phyloP scores from a whole-genome alignment of 2,329 filamentous ascomycete genomes.

The Curvularia hawaiiensis region DNA sequence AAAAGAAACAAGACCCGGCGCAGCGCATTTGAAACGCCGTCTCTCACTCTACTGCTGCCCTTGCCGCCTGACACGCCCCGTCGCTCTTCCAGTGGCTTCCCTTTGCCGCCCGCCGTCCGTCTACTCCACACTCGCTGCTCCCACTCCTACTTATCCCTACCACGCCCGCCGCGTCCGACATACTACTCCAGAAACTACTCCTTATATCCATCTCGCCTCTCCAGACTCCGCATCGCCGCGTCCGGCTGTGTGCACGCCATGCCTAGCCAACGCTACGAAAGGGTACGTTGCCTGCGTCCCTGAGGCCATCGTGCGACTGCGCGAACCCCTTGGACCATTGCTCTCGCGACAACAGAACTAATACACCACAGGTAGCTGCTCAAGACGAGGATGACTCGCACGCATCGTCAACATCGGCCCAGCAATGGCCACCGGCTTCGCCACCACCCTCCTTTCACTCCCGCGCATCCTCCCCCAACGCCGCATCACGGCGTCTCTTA shows the following conservation, averaged over 20 bases:
- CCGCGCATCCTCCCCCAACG: slow-evolving; percentile 70
- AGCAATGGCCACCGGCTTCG: slow-evolving; percentile 51
- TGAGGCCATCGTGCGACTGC: slow-evolving; percentile 16
- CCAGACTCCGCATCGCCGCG: slow-evolving; percentile 9
- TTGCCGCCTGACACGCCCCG: slow-evolving; percentile 14
- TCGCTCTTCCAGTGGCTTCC: background rate
- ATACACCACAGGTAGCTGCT: slow-evolving; percentile 47
- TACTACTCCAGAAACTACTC: background rate
- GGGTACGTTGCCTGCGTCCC: slow-evolving; percentile 46
- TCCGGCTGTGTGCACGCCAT: slow-evolving; percentile 38
- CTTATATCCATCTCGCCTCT: background rate
- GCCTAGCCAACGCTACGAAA: slow-evolving; percentile 56
- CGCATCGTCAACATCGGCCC: slow-evolving; percentile 28
- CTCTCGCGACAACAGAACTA: slow-evolving; percentile 16
- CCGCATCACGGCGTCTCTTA: slow-evolving; percentile 57
- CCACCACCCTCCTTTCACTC: slow-evolving; percentile 85
- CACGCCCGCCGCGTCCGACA: background rate
- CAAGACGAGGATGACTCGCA: slow-evolving; percentile 51
- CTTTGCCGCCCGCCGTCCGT: slow-evolving; percentile 13
- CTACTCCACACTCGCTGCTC: slow-evolving; percentile 13
- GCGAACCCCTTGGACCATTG: slow-evolving; percentile 13
- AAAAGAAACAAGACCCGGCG: slow-evolving; percentile 7
- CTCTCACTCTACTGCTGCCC: slow-evolving; percentile 13
- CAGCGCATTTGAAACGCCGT: slow-evolving; percentile 15
- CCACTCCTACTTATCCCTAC: slow-evolving; percentile 1